Evolutionary conservation across 768 basidiomycete species (phyloP).

Genomic region (Tylopilus subfusipes): DNA sequence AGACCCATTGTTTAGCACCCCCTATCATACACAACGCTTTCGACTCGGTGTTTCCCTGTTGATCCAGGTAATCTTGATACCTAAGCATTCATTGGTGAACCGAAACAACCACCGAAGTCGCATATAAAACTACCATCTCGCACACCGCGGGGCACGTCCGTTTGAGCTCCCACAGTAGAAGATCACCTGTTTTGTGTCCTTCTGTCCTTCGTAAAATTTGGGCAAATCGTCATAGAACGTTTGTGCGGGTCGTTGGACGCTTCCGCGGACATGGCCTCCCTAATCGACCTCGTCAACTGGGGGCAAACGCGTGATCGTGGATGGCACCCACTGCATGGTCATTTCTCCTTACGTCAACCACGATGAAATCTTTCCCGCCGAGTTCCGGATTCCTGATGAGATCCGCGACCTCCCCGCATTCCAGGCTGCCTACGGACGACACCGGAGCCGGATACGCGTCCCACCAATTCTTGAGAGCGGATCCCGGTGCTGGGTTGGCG

Average conservation of each 20-base stretch:
- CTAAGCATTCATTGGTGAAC: constrained; percentile 22
- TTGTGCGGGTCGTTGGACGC: constrained; percentile 47
- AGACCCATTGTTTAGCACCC: constrained; percentile 42
- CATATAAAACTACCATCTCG: constrained; percentile 43
- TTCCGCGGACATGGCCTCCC: constrained; percentile 54
- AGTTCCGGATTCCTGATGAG: constrained; percentile 21
- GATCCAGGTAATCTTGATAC: constrained; percentile 49
- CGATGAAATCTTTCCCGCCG: constrained; percentile 30
- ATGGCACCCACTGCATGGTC: constrained; percentile 41
- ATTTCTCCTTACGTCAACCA: constrained; percentile 49
- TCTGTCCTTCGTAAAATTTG: constrained; percentile 40
- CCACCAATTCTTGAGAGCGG: constrained; percentile 46
- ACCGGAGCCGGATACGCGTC: constrained; percentile 45
- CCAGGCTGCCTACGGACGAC: constrained; percentile 30
- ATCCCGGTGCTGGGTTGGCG: neutral
- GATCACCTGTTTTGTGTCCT: constrained; percentile 40
- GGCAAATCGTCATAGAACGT: constrained; percentile 46
- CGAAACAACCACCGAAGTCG: neutral
- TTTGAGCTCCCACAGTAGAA: constrained; percentile 54
- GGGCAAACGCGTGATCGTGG: neutral
- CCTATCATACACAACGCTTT: constrained; percentile 41
- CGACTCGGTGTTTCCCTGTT: constrained; percentile 30
- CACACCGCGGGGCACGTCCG: constrained; percentile 52
- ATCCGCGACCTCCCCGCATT: constrained; percentile 37
- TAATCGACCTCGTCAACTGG: constrained; percentile 17